Percentiles rank a stretch among this genome's conserved stretches.
phyloP scores from a whole-genome alignment of 106 monocot species.

The Hemerocallis citrina region DNA sequence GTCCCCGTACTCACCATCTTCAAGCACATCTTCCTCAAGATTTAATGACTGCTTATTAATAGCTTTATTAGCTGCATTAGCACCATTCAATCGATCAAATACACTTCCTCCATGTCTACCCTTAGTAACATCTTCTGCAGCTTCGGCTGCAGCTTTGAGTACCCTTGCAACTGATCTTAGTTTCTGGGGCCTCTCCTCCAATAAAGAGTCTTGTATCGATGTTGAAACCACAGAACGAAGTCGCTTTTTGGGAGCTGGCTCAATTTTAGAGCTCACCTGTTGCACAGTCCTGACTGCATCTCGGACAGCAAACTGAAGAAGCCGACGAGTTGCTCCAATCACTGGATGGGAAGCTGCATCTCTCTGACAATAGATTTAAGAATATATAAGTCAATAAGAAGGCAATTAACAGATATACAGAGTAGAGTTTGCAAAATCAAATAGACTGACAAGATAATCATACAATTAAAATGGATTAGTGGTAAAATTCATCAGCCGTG shows the following conservation, averaged over 20 bases:
- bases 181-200: conserved; percentile 31
- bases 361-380: conserved; percentile 20
- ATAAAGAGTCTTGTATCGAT: conserved; percentile 14
- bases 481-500: background rate
- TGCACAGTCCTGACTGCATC: conserved; percentile 74
- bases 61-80: background rate
- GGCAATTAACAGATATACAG: background rate
- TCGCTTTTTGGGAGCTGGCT: conserved; percentile 38
- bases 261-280: conserved; percentile 29
- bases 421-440: background rate
- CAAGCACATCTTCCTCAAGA: conserved; percentile 7
- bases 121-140: conserved; percentile 63
- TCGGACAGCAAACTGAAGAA: conserved; percentile 95
- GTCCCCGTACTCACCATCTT: conserved; percentile 31
- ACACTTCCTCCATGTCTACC: conserved; percentile 47
- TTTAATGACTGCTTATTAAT: conserved; percentile 16
- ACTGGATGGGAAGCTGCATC: conserved; percentile 27
- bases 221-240: conserved; percentile 76
- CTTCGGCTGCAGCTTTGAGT: conserved; percentile 69
- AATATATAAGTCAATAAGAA: background rate
- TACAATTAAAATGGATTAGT: background rate
- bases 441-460: background rate
- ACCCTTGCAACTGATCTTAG: conserved; percentile 22
- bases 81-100: conserved; percentile 53
- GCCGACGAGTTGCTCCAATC: conserved; percentile 55